These are phyloP conservation scores for Penicillium sp. DNA, from an alignment of 2,329 filamentous ascomycete genomes.

Conservation along the genomic window DNA sequence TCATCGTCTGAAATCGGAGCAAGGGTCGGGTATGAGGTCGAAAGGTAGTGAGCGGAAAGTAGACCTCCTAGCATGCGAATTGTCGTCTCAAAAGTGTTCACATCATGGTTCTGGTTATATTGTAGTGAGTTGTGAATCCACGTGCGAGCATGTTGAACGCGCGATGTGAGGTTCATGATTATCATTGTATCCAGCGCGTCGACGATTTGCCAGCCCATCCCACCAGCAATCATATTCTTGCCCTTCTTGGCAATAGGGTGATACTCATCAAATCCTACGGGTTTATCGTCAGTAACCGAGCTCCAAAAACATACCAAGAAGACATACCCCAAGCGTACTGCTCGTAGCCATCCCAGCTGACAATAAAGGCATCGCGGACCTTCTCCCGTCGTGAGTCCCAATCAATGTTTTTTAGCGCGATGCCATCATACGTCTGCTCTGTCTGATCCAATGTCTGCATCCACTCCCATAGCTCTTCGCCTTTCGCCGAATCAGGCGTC, in stretches of 20 bases:
- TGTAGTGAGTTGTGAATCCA: conserved; percentile 83
- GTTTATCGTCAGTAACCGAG: conserved; percentile 17
- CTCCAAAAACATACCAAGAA: background rate
- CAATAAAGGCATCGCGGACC: conserved; percentile 85
- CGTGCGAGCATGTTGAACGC: conserved; percentile 80
- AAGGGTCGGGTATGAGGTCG: conserved; percentile 77
- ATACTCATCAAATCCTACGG: conserved; percentile 69
- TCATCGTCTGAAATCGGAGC: conserved; percentile 76
- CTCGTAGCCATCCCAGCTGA: conserved; percentile 93
- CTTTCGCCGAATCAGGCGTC: conserved; percentile 41
- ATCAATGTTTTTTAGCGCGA: conserved; percentile 56
- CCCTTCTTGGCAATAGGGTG: conserved; percentile 80
- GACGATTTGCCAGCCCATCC: conserved; percentile 97
- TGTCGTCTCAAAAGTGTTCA: conserved; percentile 97
- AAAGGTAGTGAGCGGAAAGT: conserved; percentile 93
- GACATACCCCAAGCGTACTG: conserved; percentile 89
- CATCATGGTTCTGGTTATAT: conserved; percentile 92
- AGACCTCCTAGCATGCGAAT: conserved; percentile 96
- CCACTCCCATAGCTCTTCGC: conserved; percentile 60
- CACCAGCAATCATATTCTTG: conserved; percentile 82
- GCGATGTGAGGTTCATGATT: conserved; percentile 92
- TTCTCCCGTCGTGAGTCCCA: conserved; percentile 79
- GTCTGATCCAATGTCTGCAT: conserved; percentile 55
- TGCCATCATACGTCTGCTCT: conserved; percentile 29
- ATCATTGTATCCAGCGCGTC: conserved; percentile 97